Evolutionary conservation across 257 asterid genomes (phyloP), one percentile per base, ranked within the genome.

Genomic region (Lavandula angustifolia): DNA sequence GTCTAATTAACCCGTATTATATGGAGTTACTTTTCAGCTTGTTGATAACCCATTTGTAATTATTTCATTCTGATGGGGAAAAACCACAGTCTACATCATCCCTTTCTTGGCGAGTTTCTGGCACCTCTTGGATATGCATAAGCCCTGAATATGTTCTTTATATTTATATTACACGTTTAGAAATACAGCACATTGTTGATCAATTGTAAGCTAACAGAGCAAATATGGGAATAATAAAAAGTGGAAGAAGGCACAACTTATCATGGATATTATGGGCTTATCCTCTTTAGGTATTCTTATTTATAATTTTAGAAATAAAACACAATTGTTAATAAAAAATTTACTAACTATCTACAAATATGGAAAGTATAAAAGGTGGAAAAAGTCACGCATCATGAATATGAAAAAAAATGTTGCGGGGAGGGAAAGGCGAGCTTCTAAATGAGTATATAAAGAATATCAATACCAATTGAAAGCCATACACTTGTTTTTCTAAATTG

Each of bases 281-380:
- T 52, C 47, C 54, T 32, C 22, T 41, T 6, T 43, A 41, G 51
- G 22, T 9, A 14, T 58, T 22, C 13, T 12, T 57, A 47, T 58
- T 58, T 38, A 51, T 37, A 51, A 13, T 47, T 60, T 33, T 53
- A 53, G 31, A 53, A 53, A 54, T 3, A 7, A 31, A 58, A 13
- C 35, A 33, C 35, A 44, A 9, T 54, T 58, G 17, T 49, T 18
- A n/a, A 22, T 6, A 9, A 41, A 40, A 32, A 46, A 5, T 37
- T 44, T 42, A 60, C 60, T 55, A 27, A 46, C 52, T 46, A 9
- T 47, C 61, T 33, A 50, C 7, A 53, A 53, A 18, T 42, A 35
- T 35, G 32, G 52, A 49, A 60, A 55, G 47, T 46, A 17, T 14
- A 66, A 44, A 54, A 41, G 43, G 63, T 51, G 33, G 52, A 40